Evolutionary conservation across 768 basidiomycete species (phyloP), one percentile per base, ranked within the genome.

Genomic region (Zangia roseola): DNA sequence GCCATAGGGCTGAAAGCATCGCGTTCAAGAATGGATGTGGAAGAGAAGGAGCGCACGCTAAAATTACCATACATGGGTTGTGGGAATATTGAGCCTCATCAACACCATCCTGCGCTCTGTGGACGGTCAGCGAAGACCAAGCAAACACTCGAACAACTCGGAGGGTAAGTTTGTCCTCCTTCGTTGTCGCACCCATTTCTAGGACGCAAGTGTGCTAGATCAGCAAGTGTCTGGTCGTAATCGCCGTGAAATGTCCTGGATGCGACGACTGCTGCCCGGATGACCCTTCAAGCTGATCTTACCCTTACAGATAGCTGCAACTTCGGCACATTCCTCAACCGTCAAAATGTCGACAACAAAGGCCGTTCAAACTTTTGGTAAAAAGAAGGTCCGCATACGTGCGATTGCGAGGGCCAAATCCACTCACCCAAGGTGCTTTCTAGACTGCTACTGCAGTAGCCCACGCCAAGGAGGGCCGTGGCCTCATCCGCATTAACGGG

Each of bases 321-420:
- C 20, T 43, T 47, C 14, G 43, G 40, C 51, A 48, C 58, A 59
- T 58, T 64, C 61, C 54, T 43, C 54, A 39, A 53, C 43, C 52
- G 50, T 59, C 65, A 82, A 75, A 73, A 91, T 90, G 88, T 79
- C 86, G 67, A 66, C 77, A 61, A 71, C 74, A 58, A 91, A 91
- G 77, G 92, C 94, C 77, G 95, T 98, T 61, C 95, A 97, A 71
- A 95, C 92, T 56, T 98, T 98, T 76, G 95, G 95, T 74, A 98
- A 98, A 91, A 98, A 98, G 87, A 97, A 97, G 89, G 92, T 82
- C 69, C 56, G 82, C 57, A 25, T 38, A 30, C 26, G 38, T 7
- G n/a, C 35, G 20, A 21, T 37, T 16, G 19, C 13, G 26, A 26
- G 19, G 19, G 36, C 24, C 10, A 47, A 38, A 26, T 34, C 37